Conservation (phyloP, 2,329 filamentous ascomycete species). For the Elsinoe arachidis region DNA sequence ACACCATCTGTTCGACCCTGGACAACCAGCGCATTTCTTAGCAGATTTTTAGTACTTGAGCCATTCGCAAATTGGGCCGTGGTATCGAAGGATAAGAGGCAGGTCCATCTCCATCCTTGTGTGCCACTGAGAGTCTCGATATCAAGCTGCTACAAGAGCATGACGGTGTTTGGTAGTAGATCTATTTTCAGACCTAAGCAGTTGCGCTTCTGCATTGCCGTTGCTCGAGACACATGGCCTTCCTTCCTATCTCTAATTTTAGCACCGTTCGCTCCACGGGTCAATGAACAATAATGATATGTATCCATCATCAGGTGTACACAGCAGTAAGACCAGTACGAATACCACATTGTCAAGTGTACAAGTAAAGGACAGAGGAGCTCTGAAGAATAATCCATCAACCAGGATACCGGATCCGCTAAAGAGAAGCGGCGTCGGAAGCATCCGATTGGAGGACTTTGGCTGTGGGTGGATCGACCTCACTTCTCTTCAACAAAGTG, state of each 20-base stretch:
- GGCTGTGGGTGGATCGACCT: not conserved
- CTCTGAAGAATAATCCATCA: not conserved
- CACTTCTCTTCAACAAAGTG: not conserved
- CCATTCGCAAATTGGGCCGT: no score
- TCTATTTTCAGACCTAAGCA: not conserved
- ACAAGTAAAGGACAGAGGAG: not conserved
- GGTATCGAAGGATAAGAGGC: no score
- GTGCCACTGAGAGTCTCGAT: no score
- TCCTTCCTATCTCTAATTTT: not conserved
- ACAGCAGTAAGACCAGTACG: no score
- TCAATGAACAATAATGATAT: no score
- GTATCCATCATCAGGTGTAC: no score
- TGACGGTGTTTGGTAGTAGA: not conserved
- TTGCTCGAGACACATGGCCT: conserved; percentile 6
- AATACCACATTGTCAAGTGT: not conserved
- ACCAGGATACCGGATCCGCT: conserved; percentile 4
- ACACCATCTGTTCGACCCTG: no score
- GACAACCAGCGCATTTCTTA: no score
- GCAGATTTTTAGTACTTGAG: no score
- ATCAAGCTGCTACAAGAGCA: no score
- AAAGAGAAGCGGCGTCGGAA: not conserved
- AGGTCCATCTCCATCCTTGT: no score
- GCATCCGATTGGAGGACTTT: not conserved
- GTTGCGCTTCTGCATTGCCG: conserved; percentile 7
- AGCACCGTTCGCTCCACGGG: no score